Evolutionary conservation across 148 eudicot species (phyloP).

Genomic region (Drosera capensis): DNA sequence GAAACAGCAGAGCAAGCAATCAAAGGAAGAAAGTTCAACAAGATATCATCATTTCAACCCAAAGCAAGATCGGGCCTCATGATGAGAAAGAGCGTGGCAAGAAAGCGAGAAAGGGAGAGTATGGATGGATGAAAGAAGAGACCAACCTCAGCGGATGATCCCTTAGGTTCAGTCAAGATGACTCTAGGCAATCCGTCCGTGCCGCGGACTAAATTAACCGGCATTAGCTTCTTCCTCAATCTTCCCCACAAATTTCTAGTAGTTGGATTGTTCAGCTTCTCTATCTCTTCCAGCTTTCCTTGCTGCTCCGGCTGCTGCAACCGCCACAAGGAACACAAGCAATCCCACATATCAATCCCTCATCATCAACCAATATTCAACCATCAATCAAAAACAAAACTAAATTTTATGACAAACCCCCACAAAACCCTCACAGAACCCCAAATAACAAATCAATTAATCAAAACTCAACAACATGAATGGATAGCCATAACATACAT

Average conservation of each 20-base stretch:
- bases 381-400: no score
- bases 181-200: constrained; percentile 40
- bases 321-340: background rate
- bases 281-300: constrained; percentile 10
- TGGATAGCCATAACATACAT: no score
- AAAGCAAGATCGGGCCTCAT: background rate
- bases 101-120: background rate
- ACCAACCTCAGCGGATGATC: constrained; percentile 80
- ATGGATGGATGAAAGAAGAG: background rate
- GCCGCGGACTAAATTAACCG: constrained; percentile 32
- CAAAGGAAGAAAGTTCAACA: no score
- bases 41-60: background rate
- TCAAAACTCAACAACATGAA: no score
- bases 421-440: no score
- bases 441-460: no score
- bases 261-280: constrained; percentile 23
- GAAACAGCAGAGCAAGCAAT: no score
- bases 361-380: background rate
- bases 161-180: constrained; percentile 51
- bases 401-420: no score
- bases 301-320: constrained; percentile 34
- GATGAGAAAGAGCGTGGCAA: background rate
- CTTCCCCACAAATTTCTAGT: constrained; percentile 19
- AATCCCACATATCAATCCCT: no score
- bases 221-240: constrained; percentile 14